Percentiles rank a stretch among this genome's conserved stretches.
Evolutionary conservation across 495 filamentous ascomycete genomes (phyloP).

Genomic region (Glarea lozoyensis): DNA sequence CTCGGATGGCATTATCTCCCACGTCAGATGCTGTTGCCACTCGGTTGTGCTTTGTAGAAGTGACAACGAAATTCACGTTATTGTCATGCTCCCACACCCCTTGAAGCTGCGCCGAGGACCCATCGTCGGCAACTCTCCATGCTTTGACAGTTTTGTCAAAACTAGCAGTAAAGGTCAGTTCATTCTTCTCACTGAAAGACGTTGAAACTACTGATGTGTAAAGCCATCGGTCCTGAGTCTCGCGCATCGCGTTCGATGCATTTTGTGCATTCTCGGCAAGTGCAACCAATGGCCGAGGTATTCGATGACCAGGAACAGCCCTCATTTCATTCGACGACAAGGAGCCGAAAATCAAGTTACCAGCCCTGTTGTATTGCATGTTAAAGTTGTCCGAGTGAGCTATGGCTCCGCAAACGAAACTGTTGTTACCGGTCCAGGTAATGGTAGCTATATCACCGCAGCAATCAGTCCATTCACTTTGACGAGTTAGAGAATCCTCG

Average conservation of each 20-base stretch:
- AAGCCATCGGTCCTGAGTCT: slow-evolving; percentile 57
- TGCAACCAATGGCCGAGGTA: slow-evolving; percentile 36
- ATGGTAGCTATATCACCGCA: slow-evolving; percentile 52
- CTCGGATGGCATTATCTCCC: slow-evolving; percentile 34
- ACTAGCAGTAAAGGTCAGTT: slow-evolving; percentile 63
- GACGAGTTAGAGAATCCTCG: slow-evolving; percentile 35
- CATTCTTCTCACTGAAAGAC: slow-evolving; percentile 51
- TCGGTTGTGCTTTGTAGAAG: slow-evolving; percentile 35
- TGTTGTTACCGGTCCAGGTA: slow-evolving; percentile 42
- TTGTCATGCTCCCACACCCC: slow-evolving; percentile 55
- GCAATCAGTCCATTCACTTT: slow-evolving; percentile 41
- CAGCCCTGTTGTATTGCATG: slow-evolving; percentile 75
- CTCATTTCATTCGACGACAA: slow-evolving; percentile 38
- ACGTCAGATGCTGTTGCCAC: slow-evolving; percentile 45
- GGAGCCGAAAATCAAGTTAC: slow-evolving; percentile 72
- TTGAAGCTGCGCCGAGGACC: slow-evolving; percentile 27
- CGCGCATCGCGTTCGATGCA: slow-evolving; percentile 44
- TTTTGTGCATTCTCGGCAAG: slow-evolving; percentile 29
- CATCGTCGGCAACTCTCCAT: slow-evolving; percentile 46
- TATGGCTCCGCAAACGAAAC: slow-evolving; percentile 57
- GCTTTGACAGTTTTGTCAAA: slow-evolving; percentile 75
- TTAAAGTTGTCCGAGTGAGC: slow-evolving; percentile 66
- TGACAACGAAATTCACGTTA: slow-evolving; percentile 62
- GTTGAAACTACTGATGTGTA: slow-evolving; percentile 73
- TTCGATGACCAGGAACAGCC: slow-evolving; percentile 64